Evolutionary conservation across 1,139 yeast genomes (phyloP).

Genomic region (Scheffersomyces parashehatae): DNA sequence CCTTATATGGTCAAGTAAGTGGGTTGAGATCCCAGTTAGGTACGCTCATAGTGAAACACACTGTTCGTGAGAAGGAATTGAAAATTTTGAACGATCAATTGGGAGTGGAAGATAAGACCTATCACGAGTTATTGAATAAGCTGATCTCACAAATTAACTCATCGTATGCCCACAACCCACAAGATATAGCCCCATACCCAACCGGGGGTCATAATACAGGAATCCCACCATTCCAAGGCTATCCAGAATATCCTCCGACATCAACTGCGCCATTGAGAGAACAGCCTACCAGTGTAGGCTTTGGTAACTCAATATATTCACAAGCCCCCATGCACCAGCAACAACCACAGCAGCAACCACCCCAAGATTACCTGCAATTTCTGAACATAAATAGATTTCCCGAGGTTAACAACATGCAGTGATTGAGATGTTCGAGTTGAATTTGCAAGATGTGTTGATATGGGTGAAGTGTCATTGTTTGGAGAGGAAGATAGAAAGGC

Average conservation of each 20-base stretch:
- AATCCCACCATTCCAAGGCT: conserved; percentile 5
- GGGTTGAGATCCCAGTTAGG: conserved; percentile 76
- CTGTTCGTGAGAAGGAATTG: conserved; percentile 73
- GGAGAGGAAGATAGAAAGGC: no score
- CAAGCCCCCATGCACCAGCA: not conserved
- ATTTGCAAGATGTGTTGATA: no score
- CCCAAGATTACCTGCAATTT: conserved; percentile 10
- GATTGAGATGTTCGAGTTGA: no score
- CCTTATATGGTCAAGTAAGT: conserved; percentile 65
- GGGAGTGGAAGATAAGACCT: conserved; percentile 62
- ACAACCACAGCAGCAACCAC: conserved; percentile 1
- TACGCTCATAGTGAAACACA: conserved; percentile 70
- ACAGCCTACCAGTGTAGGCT: conserved; percentile 40
- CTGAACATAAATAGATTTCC: conserved; percentile 36
- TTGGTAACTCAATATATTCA: conserved; percentile 27
- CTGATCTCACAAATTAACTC: conserved; percentile 30
- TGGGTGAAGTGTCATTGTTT: no score
- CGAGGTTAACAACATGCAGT: conserved; percentile 17
- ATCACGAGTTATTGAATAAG: conserved; percentile 69
- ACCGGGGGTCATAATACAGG: conserved; percentile 16
- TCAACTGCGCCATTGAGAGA: conserved; percentile 18
- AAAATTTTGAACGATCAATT: conserved; percentile 69
- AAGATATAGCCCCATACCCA: conserved; percentile 20
- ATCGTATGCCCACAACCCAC: conserved; percentile 3
- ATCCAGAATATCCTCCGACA: conserved; percentile 1